Evolutionary conservation across 225 moss, liverwort and hornwort genomes (phyloP), one percentile per base, ranked within the genome.

Genomic region (Lunularia cruciata): DNA sequence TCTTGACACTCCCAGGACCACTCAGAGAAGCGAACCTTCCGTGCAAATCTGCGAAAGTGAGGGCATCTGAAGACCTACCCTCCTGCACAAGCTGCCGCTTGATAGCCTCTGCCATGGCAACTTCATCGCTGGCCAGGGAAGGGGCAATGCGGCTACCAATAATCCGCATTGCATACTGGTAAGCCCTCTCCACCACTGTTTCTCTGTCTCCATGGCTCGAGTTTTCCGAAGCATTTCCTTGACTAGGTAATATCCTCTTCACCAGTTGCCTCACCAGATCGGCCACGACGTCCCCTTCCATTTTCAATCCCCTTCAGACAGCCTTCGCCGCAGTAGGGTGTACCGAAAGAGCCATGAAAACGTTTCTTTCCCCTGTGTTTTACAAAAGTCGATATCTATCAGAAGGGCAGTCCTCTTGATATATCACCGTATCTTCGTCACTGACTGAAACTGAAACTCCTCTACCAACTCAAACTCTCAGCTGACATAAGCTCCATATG

Each of bases 251-350:
- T 47, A 91, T 80, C 48, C 93, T 89, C 56, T 79, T 87, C 15
- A 91, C 93, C 33, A 98, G 89, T 84, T 98, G 93, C 86, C 79
- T 86, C 70, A 98, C 91, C 74, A 98, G 86, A 89, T 88, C 89
- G 6, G 87, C 79, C n/a, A 98, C 89, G 34, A 82, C 88, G 71
- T 93, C 98, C 32, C 87, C 91, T 74, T 90, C 95, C 95, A 95
- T 95, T 18, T 5, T 57, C 39, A n/a, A 10, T 28, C 39, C 3
- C 57, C 23, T 40, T 69, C 56, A 69, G 23, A 55, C 26, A 27
- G 16, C 31, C 38, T 42, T 42, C 39, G 38, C 23, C 19, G 56
- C 51, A 65, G 47, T 15, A 7, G 19, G 31, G 10, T 31, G 47
- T 47, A 22, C 7, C 33, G 14, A 15, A 65, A 31, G 36, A 60